phyloP scores from a whole-genome alignment of 2,329 filamentous ascomycete genomes.

The Hypocrella siamensis region DNA sequence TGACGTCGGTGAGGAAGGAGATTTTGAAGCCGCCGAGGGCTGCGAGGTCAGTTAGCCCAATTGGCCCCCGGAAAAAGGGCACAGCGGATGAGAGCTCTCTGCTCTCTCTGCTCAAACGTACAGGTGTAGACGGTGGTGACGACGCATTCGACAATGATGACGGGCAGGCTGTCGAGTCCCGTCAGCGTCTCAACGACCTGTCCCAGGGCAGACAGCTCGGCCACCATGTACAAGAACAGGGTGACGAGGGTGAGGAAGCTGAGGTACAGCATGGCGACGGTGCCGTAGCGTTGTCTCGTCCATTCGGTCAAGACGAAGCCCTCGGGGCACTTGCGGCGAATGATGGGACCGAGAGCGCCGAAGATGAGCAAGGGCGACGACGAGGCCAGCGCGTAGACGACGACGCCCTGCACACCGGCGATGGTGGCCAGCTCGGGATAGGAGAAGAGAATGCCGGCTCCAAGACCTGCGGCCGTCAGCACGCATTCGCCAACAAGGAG shows the following conservation, averaged over 20 bases:
- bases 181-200: slow-evolving; percentile 64
- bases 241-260: slow-evolving; percentile 67
- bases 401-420: slow-evolving; percentile 60
- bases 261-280: slow-evolving; percentile 53
- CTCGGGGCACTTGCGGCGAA: slow-evolving; percentile 64
- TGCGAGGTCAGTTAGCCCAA: too few species aligned
- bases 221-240: slow-evolving; percentile 76
- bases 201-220: slow-evolving; percentile 66
- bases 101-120: slow-evolving; percentile 14
- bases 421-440: slow-evolving; percentile 72
- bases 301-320: slow-evolving; percentile 78
- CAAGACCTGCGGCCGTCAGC: slow-evolving; percentile 42
- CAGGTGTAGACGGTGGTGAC: slow-evolving; percentile 76
- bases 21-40: slow-evolving; percentile 70
- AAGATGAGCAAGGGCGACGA: slow-evolving; percentile 61
- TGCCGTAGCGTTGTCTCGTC: slow-evolving; percentile 65
- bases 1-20: slow-evolving; percentile 70
- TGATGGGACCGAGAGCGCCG: slow-evolving; percentile 58
- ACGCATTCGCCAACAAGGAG: not conserved
- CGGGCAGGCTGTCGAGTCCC: slow-evolving; percentile 56
- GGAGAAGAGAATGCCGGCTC: slow-evolving; percentile 69
- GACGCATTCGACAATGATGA: slow-evolving; percentile 61
- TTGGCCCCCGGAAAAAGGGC: too few species aligned
- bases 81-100: too few species aligned
- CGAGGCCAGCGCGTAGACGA: slow-evolving; percentile 62